phyloP scores from a whole-genome alignment of 108 stramenopile genomes.

The Cylindrotheca closterium region DNA sequence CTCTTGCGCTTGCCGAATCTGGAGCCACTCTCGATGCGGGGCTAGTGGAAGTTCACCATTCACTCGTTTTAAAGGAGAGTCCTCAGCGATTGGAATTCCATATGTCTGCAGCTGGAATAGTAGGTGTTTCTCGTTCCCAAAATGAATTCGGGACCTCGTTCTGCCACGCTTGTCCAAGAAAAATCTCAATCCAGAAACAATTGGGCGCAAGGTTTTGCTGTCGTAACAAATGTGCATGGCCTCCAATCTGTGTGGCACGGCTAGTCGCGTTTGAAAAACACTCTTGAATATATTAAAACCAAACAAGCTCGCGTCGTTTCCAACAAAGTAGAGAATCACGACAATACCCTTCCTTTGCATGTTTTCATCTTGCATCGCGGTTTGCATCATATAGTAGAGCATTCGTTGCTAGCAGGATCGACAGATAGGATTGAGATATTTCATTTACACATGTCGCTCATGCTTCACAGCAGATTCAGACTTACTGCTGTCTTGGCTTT shows the following conservation, averaged over 20 bases:
- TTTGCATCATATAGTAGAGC: slow-evolving; percentile 11
- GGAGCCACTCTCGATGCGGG: neutral
- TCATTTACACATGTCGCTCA: neutral
- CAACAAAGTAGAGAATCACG: slow-evolving; percentile 1
- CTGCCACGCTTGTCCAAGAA: slow-evolving; percentile 12
- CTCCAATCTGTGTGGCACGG: slow-evolving; percentile 13
- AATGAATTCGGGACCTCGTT: slow-evolving; percentile 4
- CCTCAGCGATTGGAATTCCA: slow-evolving; percentile 19
- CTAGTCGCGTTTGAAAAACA: slow-evolving; percentile 3
- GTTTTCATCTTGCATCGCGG: slow-evolving; percentile 18
- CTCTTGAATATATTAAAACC: slow-evolving; percentile 1
- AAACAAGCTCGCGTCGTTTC: neutral
- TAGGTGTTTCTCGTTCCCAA: slow-evolving; percentile 9
- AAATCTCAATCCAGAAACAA: slow-evolving; percentile 14
- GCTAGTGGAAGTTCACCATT: neutral
- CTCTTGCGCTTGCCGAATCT: slow-evolving; percentile 1
- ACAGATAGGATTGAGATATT: neutral
- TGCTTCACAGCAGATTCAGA: neutral
- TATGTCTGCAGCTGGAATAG: slow-evolving; percentile 21
- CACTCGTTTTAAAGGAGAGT: neutral
- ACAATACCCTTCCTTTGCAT: slow-evolving; percentile 10
- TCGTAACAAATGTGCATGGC: slow-evolving; percentile 23
- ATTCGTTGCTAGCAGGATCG: slow-evolving; percentile 5
- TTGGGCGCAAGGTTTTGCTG: slow-evolving; percentile 5
- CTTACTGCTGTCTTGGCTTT: neutral